Evolutionary conservation across 495 filamentous ascomycete genomes (phyloP).

Genomic region (Penicillium pancosmium): DNA sequence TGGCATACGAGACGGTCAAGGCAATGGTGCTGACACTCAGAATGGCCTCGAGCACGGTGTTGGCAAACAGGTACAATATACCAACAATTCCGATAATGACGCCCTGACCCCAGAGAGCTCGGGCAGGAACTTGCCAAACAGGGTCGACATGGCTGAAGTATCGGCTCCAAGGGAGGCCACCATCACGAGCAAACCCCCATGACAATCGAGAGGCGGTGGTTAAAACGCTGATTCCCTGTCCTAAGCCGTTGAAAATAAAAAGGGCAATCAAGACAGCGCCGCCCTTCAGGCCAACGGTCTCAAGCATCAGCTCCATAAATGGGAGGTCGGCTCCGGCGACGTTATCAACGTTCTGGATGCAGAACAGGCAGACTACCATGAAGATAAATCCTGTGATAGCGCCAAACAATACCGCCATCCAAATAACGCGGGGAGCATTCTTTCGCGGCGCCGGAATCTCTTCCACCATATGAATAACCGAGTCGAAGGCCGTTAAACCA

Average conservation of each 20-base stretch:
- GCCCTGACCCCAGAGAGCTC: slow-evolving; percentile 48
- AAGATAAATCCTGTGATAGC: slow-evolving; percentile 68
- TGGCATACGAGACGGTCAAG: slow-evolving; percentile 50
- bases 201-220: slow-evolving; percentile 55
- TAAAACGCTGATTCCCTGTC: slow-evolving; percentile 46
- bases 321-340: slow-evolving; percentile 55
- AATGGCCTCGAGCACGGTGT: slow-evolving; percentile 51
- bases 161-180: slow-evolving; percentile 49
- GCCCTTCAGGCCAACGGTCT: slow-evolving; percentile 43
- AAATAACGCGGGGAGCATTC: slow-evolving; percentile 46
- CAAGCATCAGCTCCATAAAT: slow-evolving; percentile 49
- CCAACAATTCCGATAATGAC: slow-evolving; percentile 46
- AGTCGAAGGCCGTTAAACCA: slow-evolving; percentile 64
- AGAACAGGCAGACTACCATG: slow-evolving; percentile 73
- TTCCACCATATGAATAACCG: slow-evolving; percentile 64
- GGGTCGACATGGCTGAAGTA: slow-evolving; percentile 48
- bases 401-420: slow-evolving; percentile 49
- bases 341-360: slow-evolving; percentile 63
- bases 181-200: slow-evolving; percentile 62
- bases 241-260: slow-evolving; percentile 53
- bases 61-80: slow-evolving; percentile 49
- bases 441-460: slow-evolving; percentile 47
- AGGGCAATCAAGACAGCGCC: slow-evolving; percentile 43
- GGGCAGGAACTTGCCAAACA: slow-evolving; percentile 46
- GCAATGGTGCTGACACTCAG: slow-evolving; percentile 54